Evolutionary conservation across 2,329 filamentous ascomycete species (phyloP), one percentile per base, ranked within the genome.

Genomic region (Trichoderma sp.): DNA sequence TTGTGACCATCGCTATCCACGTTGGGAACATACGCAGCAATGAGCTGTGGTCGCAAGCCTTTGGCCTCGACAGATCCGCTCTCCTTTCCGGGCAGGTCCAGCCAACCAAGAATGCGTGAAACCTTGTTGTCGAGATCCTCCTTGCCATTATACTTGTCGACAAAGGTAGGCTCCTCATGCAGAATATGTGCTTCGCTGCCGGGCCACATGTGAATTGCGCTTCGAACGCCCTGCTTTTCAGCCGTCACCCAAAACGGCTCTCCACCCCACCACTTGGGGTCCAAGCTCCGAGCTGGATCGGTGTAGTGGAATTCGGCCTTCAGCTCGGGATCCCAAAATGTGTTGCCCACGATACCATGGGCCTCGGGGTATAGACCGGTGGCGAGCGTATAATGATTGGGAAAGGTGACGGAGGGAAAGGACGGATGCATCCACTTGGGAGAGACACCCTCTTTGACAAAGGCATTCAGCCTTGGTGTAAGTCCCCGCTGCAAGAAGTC

Each of bases 201-300:
- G 1, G 95, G 95, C 95, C 95, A 99, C 95, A 99, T 99, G 77
- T 99, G 95, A 29, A 99, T 89, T 1, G 93, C 95, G 34, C 90
- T 89, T 67, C 87, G 87, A 35, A 96, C 83, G 6, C 91, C 91
- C 72, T 93, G 90, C 67, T 87, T 87, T 81, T 98, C 95, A 5
- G 94, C 94, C 1, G 94, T 96, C 29, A 91, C 90, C 95, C 95
- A 99, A 34, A 99, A 84, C 0, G 95, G 95, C 77, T 98, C 93
- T 3, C 93, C 95, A 48, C 87, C 89, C 94, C 95, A 99, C 94
- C 95, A 99, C 76, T 94, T 92, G 1, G 92, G 83, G 71, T 94
- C 88, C 79, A 97, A 86, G 71, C 92, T 95, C 67, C 87, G 85
- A 1, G 82, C 77, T 0, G 92, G 88, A 74, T 96, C 87, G 0